phyloP scores from a whole-genome alignment of 768 basidiomycete species.

The Podaxis sp. region DNA sequence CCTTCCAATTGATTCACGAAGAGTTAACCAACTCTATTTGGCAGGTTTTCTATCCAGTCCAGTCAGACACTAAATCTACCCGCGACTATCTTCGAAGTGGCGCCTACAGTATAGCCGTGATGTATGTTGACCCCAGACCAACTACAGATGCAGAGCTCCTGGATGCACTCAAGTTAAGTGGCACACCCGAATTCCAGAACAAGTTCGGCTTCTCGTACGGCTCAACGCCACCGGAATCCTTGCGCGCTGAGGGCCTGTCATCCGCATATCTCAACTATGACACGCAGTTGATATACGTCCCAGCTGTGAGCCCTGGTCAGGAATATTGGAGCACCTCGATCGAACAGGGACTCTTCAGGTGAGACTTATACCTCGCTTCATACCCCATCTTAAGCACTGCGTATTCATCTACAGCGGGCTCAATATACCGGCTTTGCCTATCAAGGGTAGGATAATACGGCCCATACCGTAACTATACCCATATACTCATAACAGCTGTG shows the following conservation, averaged over 20 bases:
- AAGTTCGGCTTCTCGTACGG: neutral
- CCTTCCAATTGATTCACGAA: no score
- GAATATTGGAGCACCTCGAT: neutral
- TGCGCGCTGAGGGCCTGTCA: no score
- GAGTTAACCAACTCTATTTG: neutral
- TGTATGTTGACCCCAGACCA: no score
- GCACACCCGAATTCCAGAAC: neutral
- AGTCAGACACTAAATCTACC: neutral
- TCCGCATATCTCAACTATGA: neutral
- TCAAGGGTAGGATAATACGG: neutral
- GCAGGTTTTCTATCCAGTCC: neutral
- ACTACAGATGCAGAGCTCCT: neutral
- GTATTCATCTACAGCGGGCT: neutral
- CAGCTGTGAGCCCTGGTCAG: neutral
- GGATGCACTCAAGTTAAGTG: neutral
- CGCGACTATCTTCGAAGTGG: neutral
- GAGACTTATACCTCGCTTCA: neutral
- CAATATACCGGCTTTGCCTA: neutral
- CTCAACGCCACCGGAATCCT: neutral
- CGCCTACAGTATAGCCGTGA: neutral
- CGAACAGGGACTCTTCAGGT: neutral
- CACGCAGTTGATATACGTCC: neutral
- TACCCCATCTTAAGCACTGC: neutral
- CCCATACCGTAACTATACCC: neutral
- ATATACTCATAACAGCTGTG: neutral